A percentile compares a stretch with the other conserved stretches of the same genome.
These are phyloP conservation scores for Backusella macrospora DNA, from an alignment of 192 early-diverging fungal species.

Conservation along the genomic window DNA sequence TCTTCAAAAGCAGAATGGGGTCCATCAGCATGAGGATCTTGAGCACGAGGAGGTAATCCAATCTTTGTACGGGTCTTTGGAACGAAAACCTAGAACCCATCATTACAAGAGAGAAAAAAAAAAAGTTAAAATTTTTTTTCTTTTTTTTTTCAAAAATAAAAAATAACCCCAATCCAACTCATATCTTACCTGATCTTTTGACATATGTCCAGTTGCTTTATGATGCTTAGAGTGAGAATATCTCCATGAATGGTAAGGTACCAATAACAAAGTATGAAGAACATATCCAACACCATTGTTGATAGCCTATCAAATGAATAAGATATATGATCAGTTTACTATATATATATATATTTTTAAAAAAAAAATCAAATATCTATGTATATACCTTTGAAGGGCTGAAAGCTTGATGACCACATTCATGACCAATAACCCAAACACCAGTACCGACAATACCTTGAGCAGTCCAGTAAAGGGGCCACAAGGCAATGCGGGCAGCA, in stretches of 20 bases:
- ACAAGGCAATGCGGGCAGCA: slow-evolving; percentile 58
- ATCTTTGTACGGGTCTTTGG: slow-evolving; percentile 57
- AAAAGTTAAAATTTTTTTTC: neutral
- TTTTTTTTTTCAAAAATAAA: neutral
- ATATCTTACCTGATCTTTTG: slow-evolving; percentile 73
- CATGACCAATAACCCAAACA: slow-evolving; percentile 87
- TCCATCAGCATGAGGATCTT: slow-evolving; percentile 29
- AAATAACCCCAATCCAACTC: neutral
- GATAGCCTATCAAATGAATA: slow-evolving; percentile 44
- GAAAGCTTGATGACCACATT: slow-evolving; percentile 94
- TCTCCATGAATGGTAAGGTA: slow-evolving; percentile 94
- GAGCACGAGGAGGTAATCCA: slow-evolving; percentile 51
- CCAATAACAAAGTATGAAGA: slow-evolving; percentile 85
- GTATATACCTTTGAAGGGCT: slow-evolving; percentile 70
- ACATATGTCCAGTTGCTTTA: slow-evolving; percentile 88
- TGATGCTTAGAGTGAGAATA: slow-evolving; percentile 92
- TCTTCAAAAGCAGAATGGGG: slow-evolving; percentile 65
- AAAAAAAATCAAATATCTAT: too few species aligned
- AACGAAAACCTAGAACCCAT: slow-evolving; percentile 77
- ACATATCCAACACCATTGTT: slow-evolving; percentile 90
- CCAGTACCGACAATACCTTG: slow-evolving; percentile 89
- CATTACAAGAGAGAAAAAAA: neutral
- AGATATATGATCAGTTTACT: neutral
- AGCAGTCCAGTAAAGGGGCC: slow-evolving; percentile 81
- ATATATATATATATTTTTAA: too few species aligned